These are phyloP conservation scores for Senna siamea DNA, from an alignment of 306 rosid species.

Conservation along the genomic window DNA sequence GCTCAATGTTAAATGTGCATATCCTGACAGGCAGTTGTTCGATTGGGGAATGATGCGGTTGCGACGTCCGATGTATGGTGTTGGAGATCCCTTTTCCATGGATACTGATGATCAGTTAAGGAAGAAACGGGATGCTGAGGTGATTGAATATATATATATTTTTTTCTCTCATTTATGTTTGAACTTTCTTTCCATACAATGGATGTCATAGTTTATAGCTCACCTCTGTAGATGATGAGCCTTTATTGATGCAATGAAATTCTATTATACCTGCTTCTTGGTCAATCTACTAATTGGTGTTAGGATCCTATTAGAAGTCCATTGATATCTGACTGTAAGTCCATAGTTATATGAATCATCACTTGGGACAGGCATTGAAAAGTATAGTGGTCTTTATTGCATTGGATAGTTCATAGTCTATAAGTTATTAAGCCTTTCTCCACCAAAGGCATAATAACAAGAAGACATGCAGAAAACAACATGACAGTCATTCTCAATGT, in stretches of 20 bases:
- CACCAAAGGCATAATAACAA: slow-evolving; percentile 5
- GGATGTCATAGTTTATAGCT: neutral
- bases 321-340: slow-evolving; percentile 33
- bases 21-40: slow-evolving; percentile 88
- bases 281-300: slow-evolving; percentile 27
- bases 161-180: neutral
- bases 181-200: slow-evolving; percentile 7
- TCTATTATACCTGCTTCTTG: slow-evolving; percentile 7
- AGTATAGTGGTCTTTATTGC: slow-evolving; percentile 13
- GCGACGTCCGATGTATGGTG: slow-evolving; percentile 85
- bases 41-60: slow-evolving; percentile 98
- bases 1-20: slow-evolving; percentile 73
- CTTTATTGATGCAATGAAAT: neutral
- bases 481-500: slow-evolving; percentile 6
- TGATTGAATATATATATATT: slow-evolving; percentile 35
- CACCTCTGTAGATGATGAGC: neutral
- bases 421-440: neutral
- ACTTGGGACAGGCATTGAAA: slow-evolving; percentile 13
- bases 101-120: slow-evolving; percentile 92
- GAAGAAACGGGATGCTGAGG: slow-evolving; percentile 95
- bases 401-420: slow-evolving; percentile 9
- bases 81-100: slow-evolving; percentile 95
- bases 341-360: slow-evolving; percentile 13
- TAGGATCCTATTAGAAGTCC: slow-evolving; percentile 17
- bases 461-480: slow-evolving; percentile 9